phyloP scores from a whole-genome alignment of 371 early-diverging fungal species.

The Smittium culicis region DNA sequence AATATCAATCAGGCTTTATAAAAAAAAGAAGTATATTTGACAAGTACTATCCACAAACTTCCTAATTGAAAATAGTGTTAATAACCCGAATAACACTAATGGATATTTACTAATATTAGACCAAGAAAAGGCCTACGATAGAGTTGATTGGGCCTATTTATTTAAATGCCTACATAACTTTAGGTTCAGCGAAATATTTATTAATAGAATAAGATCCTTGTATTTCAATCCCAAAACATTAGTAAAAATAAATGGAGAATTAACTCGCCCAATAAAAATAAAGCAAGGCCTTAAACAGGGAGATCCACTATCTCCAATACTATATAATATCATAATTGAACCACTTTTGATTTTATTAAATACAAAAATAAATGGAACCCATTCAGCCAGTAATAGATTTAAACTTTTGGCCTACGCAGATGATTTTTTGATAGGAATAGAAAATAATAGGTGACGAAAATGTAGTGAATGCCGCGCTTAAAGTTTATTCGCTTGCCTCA shows the following conservation, averaged over 20 bases:
- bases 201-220: background rate
- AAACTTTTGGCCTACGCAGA: background rate
- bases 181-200: background rate
- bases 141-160: background rate
- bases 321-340: background rate
- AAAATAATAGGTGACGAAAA: background rate
- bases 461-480: background rate
- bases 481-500: background rate
- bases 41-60: background rate
- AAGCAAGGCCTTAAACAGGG: background rate
- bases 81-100: background rate
- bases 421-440: background rate
- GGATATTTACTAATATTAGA: background rate
- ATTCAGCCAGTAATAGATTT: background rate
- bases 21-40: background rate
- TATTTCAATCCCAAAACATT: background rate
- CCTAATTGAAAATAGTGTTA: background rate
- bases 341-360: background rate
- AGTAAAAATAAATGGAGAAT: background rate
- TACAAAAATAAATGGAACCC: background rate
- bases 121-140: background rate
- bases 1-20: background rate
- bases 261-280: background rate
- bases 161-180: background rate
- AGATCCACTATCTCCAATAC: background rate